Base-by-base conservation (phyloP, 768 basidiomycete species). In the Boletellus sp. region DNA sequence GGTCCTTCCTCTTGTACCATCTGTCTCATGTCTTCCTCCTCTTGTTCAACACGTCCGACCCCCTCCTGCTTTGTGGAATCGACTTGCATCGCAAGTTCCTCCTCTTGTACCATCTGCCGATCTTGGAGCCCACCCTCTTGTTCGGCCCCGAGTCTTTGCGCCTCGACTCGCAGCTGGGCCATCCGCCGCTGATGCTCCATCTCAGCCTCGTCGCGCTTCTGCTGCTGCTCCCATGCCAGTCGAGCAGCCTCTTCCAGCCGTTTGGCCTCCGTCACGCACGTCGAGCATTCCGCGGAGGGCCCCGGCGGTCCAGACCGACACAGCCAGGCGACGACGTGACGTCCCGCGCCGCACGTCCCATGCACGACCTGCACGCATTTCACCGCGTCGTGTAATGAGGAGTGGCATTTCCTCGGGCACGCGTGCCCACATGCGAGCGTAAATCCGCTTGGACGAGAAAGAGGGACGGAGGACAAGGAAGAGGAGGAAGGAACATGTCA, bases 361-460 rank as follows among this genome's bases (percentile, higher is more conserved):
- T 58, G 42, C 41, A 78, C 47, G 15, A 69, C 55, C 3, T 62
- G 46, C n/a, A 9, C 9, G 26, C 35, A n/a, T 65, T 55, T 63
- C 84, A 86, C 0, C 49, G 50, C 70, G 81, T 74, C 3, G n/a
- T 33, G 17, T 42, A 37, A 15, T 56, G 62, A 45, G 49, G 76
- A 76, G 60, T 87, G 85, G 50, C 85, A 87, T 60, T 76, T 84
- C 0, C 74, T 78, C 3, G 76, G 72, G 50, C 85, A 87, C 3
- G 22, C 23, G 56, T 87, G 85, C 7, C 59, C 59, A 35, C 59
- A 60, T 0, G 38, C 15, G 6, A 60, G 51, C 3, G 4, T 33
- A 17, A 47, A 48, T 6, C 59, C 56, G 3, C 59, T 55, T 33
- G 1, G n/a, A n/a, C n/a, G n/a, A n/a, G n/a, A n/a, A n/a, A n/a